Evolutionary conservation across 805 yeast genomes (phyloP).

Genomic region (Hanseniaspora osmophila): DNA sequence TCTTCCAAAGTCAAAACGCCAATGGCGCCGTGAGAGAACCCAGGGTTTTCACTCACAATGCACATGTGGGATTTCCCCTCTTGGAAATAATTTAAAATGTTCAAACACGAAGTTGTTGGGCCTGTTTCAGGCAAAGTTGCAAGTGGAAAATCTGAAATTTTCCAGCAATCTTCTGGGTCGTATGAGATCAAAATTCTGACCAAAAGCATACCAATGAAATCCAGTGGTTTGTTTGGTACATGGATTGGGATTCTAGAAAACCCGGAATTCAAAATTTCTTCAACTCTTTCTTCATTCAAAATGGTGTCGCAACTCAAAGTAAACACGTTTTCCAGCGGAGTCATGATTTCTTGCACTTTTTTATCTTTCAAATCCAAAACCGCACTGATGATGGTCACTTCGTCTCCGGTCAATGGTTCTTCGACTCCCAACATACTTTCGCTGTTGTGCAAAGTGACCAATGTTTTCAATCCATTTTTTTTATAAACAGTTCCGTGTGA

Average conservation of each 20-base stretch:
- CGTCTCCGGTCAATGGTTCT: constrained; percentile 71
- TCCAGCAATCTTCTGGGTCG: constrained; percentile 91
- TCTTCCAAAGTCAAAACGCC: constrained; percentile 93
- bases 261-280: constrained; percentile 84
- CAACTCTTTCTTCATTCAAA: constrained; percentile 72
- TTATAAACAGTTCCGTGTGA: constrained; percentile 93
- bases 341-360: constrained; percentile 76
- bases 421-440: constrained; percentile 65
- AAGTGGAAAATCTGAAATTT: constrained; percentile 83
- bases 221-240: constrained; percentile 73
- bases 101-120: constrained; percentile 81
- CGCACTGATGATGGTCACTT: constrained; percentile 88
- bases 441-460: constrained; percentile 82
- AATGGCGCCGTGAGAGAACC: constrained; percentile 65
- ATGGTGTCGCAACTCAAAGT: constrained; percentile 75
- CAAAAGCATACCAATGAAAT: constrained; percentile 87
- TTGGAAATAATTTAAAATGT: constrained; percentile 88
- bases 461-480: constrained; percentile 81
- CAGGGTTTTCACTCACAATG: constrained; percentile 76
- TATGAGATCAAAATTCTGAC: constrained; percentile 87
- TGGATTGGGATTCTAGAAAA: constrained; percentile 91
- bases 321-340: constrained; percentile 81
- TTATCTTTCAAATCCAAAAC: constrained; percentile 90
- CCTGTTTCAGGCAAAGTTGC: constrained; percentile 94
- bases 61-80: constrained; percentile 98